Conservation (phyloP, 805 yeast genomes). For the Candida suzukii region DNA sequence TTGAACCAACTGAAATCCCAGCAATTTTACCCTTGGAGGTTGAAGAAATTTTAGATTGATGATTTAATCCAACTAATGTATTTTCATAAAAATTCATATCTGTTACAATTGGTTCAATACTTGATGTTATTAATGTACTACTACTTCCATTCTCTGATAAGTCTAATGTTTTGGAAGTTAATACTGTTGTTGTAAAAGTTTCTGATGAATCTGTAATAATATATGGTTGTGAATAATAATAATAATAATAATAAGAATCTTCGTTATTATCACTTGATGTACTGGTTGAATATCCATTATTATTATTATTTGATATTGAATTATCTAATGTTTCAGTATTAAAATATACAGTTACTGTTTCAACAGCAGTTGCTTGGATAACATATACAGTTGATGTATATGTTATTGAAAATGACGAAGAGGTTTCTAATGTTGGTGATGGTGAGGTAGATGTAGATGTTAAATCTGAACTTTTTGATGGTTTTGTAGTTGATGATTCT, state of each 20-base stretch:
- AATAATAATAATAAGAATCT: background rate
- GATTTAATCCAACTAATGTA: constrained; percentile 1
- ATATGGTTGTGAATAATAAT: constrained; percentile 21
- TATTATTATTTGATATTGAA: no score
- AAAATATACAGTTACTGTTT: background rate
- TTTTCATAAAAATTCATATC: constrained; percentile 15
- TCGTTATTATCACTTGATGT: background rate
- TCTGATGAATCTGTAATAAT: constrained; percentile 21
- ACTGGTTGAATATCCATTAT: background rate
- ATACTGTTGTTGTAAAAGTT: constrained; percentile 15
- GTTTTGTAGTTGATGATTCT: background rate
- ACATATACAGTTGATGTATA: no score
- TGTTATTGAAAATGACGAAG: no score
- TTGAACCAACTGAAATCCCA: constrained; percentile 19
- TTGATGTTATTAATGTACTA: constrained; percentile 5
- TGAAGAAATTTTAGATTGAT: constrained; percentile 1
- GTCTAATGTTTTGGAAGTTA: constrained; percentile 3
- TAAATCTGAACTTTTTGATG: no score
- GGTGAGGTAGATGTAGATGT: no score
- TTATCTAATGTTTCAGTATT: no score
- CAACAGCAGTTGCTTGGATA: no score
- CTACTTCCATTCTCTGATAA: background rate
- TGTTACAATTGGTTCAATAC: constrained; percentile 20
- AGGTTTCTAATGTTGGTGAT: no score
- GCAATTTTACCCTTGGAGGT: constrained; percentile 20